Percentiles rank a stretch among this genome's conserved stretches.
These are phyloP conservation scores for Pseudogymnoascus sp. DNA, from an alignment of 2,329 filamentous ascomycete genomes.

Conservation along the genomic window DNA sequence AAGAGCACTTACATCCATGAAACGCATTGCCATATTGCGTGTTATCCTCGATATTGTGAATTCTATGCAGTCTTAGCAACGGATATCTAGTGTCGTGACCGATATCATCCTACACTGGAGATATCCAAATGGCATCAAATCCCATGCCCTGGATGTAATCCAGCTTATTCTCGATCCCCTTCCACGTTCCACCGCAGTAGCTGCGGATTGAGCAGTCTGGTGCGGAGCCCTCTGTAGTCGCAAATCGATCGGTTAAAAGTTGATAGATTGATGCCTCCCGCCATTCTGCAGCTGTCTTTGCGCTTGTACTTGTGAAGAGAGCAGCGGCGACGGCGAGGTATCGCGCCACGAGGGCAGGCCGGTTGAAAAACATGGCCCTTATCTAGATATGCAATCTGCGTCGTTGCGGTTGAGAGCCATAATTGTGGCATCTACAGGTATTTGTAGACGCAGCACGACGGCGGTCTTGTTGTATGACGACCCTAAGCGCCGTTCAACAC, in stretches of 20 bases:
- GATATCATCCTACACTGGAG: constrained; percentile 27
- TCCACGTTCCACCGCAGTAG: constrained; percentile 45
- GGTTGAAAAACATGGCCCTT: not conserved
- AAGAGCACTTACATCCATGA: constrained; percentile 36
- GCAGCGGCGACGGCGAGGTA: not conserved
- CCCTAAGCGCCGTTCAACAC: not conserved
- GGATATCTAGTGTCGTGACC: constrained; percentile 35
- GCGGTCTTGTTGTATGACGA: not conserved
- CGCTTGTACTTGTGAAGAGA: not conserved
- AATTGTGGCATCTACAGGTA: not conserved
- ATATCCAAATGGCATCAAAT: constrained; percentile 38
- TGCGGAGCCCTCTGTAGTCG: constrained; percentile 28
- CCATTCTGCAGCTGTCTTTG: constrained; percentile 25
- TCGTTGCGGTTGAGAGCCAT: not conserved
- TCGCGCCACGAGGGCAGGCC: not conserved
- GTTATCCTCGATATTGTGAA: constrained; percentile 27
- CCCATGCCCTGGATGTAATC: constrained; percentile 45
- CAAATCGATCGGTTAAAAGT: constrained; percentile 38
- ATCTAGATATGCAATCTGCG: not conserved
- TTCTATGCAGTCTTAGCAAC: constrained; percentile 12
- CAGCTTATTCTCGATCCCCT: constrained; percentile 40
- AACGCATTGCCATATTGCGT: constrained; percentile 36
- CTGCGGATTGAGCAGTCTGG: constrained; percentile 17
- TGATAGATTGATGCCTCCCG: constrained; percentile 35
- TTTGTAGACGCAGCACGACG: not conserved